A percentile compares a stretch with the other conserved stretches of the same genome.
These are phyloP conservation scores for Nicotiana benthamiana DNA, from an alignment of 257 asterid species.

Conservation along the genomic window DNA sequence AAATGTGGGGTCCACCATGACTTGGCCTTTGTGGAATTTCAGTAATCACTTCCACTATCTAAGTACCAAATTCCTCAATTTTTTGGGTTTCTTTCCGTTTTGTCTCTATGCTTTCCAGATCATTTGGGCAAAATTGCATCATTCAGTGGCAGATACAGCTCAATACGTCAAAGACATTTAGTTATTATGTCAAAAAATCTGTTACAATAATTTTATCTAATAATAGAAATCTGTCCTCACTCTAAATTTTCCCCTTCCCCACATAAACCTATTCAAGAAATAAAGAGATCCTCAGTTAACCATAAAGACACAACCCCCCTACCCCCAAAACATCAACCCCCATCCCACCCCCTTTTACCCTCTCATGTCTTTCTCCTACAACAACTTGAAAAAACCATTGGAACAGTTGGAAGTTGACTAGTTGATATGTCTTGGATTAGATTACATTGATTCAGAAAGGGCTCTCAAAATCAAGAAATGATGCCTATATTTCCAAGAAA, in stretches of 20 bases:
- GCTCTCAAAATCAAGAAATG: background rate
- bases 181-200: background rate
- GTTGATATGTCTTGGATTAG: background rate
- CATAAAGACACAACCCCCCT: background rate
- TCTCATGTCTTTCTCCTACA: background rate
- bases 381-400: background rate
- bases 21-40: background rate
- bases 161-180: background rate
- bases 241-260: background rate
- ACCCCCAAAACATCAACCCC: background rate
- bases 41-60: background rate
- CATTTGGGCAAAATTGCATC: background rate
- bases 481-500: background rate
- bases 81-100: background rate
- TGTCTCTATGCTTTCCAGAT: background rate
- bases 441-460: background rate
- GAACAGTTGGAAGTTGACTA: background rate
- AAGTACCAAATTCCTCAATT: background rate
- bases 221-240: background rate
- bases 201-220: background rate
- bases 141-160: background rate
- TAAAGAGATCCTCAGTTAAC: background rate
- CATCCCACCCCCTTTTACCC: too few species aligned
- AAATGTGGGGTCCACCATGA: background rate
- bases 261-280: background rate